These are phyloP conservation scores for Talaromyces amestolkiae DNA, from an alignment of 2,329 filamentous ascomycete genomes.

Conservation along the genomic window DNA sequence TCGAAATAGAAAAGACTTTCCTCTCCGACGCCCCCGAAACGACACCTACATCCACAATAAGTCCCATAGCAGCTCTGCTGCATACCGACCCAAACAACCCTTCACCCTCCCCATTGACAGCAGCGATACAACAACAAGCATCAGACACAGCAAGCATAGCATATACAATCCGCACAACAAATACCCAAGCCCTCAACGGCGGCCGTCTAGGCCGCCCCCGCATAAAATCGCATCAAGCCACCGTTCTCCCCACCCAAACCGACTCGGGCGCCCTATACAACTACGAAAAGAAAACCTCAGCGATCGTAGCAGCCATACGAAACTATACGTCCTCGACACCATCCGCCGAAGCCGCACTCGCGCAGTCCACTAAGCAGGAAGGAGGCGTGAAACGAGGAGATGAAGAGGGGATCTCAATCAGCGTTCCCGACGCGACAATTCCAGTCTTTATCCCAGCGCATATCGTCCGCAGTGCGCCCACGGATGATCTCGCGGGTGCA, in stretches of 20 bases:
- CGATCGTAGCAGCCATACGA: conserved; percentile 43
- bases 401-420: conserved; percentile 34
- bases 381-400: conserved; percentile 15
- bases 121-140: conserved; percentile 21
- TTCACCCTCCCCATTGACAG: conserved; percentile 17
- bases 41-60: neutral
- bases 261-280: conserved; percentile 43
- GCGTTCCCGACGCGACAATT: conserved; percentile 31
- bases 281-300: conserved; percentile 44
- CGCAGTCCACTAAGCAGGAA: conserved; percentile 21
- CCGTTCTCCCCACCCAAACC: conserved; percentile 40
- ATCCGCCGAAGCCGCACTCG: conserved; percentile 37
- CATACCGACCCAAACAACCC: conserved; percentile 5
- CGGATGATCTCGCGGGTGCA: conserved; percentile 44
- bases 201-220: conserved; percentile 25
- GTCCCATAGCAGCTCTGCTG: neutral
- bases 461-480: conserved; percentile 36
- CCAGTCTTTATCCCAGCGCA: conserved; percentile 40
- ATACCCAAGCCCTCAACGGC: conserved; percentile 20
- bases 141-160: conserved; percentile 30
- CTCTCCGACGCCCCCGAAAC: neutral
- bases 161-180: conserved; percentile 24
- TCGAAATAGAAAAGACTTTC: conserved; percentile 29
- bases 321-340: conserved; percentile 40
- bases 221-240: conserved; percentile 45